Percentiles rank a stretch among this genome's conserved stretches.
Evolutionary conservation across 2,329 filamentous ascomycete species (phyloP).

Genomic region (Arthrinium phaeospermum): DNA sequence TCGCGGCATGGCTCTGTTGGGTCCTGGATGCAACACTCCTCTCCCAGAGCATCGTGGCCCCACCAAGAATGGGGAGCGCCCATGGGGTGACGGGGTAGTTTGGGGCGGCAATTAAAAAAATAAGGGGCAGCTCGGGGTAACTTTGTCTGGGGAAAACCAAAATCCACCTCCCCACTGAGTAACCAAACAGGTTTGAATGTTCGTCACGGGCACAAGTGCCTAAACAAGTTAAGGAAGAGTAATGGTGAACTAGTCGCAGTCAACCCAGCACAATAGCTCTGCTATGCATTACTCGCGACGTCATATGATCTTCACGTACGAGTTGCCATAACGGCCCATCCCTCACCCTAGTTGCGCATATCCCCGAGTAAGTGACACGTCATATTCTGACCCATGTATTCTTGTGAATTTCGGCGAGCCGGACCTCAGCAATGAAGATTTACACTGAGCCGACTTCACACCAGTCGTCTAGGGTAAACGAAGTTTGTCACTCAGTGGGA

Average conservation of each 20-base stretch:
- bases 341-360: not conserved
- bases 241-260: not conserved
- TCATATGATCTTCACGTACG: not conserved
- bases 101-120: not conserved
- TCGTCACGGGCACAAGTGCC: not conserved
- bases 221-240: not conserved
- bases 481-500: not conserved
- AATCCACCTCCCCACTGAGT: not conserved
- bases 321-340: not conserved
- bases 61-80: not conserved
- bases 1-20: not conserved
- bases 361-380: not conserved
- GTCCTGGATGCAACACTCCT: not conserved
- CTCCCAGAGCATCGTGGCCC: not conserved
- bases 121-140: conserved; percentile 3
- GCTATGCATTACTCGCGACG: conserved; percentile 1
- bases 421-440: not conserved
- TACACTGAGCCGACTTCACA: not conserved
- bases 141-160: not conserved
- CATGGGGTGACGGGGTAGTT: not conserved
- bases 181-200: not conserved
- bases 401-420: not conserved
- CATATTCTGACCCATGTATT: not conserved
- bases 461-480: not conserved
- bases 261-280: not conserved